Conservation (phyloP, 768 basidiomycete species). For the Rubroboletus satanas region DNA sequence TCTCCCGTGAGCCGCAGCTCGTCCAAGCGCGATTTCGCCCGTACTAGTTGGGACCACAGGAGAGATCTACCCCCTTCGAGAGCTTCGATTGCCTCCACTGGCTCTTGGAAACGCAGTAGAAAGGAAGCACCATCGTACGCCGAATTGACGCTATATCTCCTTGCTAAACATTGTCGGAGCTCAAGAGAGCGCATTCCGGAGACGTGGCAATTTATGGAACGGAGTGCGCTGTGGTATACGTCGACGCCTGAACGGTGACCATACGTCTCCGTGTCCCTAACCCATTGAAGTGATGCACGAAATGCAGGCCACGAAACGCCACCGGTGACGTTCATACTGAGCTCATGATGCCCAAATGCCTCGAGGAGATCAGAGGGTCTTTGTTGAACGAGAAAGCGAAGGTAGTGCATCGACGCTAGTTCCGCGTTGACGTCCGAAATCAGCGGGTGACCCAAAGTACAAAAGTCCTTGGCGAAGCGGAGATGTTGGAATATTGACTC, state of each 20-base stretch:
- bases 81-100: slow-evolving; percentile 27
- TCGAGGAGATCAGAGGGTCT: slow-evolving; percentile 19
- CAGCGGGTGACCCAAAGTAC: slow-evolving; percentile 18
- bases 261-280: slow-evolving; percentile 18
- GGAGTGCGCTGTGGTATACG: slow-evolving; percentile 27
- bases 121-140: slow-evolving; percentile 28
- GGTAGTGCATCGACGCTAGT: slow-evolving; percentile 20
- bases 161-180: slow-evolving; percentile 16
- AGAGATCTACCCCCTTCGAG: slow-evolving; percentile 33
- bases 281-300: slow-evolving; percentile 21
- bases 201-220: slow-evolving; percentile 20
- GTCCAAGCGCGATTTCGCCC: slow-evolving; percentile 24
- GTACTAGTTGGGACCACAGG: slow-evolving; percentile 33
- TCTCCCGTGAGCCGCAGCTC: slow-evolving; percentile 22
- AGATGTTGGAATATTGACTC: slow-evolving; percentile 27
- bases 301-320: slow-evolving; percentile 18
- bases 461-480: slow-evolving; percentile 21
- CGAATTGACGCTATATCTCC: slow-evolving; percentile 12
- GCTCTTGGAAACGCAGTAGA: slow-evolving; percentile 21
- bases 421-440: slow-evolving; percentile 24
- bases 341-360: slow-evolving; percentile 24
- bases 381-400: slow-evolving; percentile 23
- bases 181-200: slow-evolving; percentile 14
- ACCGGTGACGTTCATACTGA: slow-evolving; percentile 15
- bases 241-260: slow-evolving; percentile 28